These are phyloP conservation scores for Lentinula aciculospora DNA, from an alignment of 768 basidiomycete genomes.

Conservation along the genomic window DNA sequence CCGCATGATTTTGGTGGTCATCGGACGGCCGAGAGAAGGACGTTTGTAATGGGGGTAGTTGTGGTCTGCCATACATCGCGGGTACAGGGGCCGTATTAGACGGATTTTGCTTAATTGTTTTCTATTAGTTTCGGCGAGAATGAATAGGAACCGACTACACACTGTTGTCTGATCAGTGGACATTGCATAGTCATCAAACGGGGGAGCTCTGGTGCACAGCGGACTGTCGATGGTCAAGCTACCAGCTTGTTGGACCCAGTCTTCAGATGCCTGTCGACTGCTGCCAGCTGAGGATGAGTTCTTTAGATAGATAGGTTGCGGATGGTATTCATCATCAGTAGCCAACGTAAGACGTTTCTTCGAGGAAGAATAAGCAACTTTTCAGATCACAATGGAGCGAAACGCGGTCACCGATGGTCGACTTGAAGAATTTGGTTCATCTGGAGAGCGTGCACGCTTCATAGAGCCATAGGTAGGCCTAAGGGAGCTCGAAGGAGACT, in stretches of 20 bases:
- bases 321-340: conserved; percentile 15
- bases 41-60: conserved; percentile 14
- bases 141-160: not conserved
- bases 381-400: not conserved
- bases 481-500: conserved; percentile 34
- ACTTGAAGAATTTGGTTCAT: conserved; percentile 36
- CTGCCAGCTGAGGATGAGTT: conserved; percentile 24
- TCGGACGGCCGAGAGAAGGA: conserved; percentile 11
- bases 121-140: not conserved
- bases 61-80: conserved; percentile 8
- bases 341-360: conserved; percentile 59
- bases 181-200: not conserved
- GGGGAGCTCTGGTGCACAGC: conserved; percentile 7
- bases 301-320: conserved; percentile 10
- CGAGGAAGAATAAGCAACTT: not conserved
- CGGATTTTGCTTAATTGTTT: not conserved
- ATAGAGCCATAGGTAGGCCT: conserved; percentile 25
- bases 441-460: conserved; percentile 63
- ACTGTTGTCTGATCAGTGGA: conserved; percentile 15
- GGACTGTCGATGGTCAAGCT: conserved; percentile 63
- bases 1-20: not conserved
- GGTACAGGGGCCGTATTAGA: not conserved
- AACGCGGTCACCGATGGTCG: conserved; percentile 46
- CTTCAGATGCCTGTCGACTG: conserved; percentile 48
- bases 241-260: conserved; percentile 71